These are phyloP conservation scores for Yarrowia sp. DNA, from an alignment of 805 yeast species.

Conservation along the genomic window DNA sequence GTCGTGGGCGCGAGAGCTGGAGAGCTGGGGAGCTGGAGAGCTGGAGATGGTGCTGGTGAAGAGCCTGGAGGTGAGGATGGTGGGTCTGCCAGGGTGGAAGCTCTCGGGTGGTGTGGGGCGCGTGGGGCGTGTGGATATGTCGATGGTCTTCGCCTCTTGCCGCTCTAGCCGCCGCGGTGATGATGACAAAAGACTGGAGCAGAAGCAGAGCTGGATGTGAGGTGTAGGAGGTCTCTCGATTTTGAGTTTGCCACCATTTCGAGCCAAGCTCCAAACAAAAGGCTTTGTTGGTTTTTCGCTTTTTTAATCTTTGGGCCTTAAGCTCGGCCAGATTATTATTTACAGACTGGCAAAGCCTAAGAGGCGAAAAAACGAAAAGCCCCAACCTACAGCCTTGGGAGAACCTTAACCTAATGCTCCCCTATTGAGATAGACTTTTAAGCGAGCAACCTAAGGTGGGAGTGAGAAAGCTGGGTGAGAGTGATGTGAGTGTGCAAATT, in stretches of 20 bases:
- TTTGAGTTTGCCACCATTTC: conserved; percentile 23
- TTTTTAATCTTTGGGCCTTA: conserved; percentile 18
- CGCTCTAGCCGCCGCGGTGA: conserved; percentile 38
- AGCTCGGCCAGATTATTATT: conserved; percentile 32
- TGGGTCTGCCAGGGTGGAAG: too few species aligned
- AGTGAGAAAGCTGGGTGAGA: not conserved
- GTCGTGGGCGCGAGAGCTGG: too few species aligned
- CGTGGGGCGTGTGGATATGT: too few species aligned
- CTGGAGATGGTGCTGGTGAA: conserved; percentile 2
- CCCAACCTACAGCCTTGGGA: conserved; percentile 10
- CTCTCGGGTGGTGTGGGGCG: not conserved
- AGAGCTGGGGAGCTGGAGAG: too few species aligned
- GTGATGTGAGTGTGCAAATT: too few species aligned
- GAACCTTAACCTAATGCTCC: conserved; percentile 16
- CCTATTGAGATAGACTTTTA: conserved; percentile 32
- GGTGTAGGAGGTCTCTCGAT: conserved; percentile 25
- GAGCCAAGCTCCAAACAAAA: conserved; percentile 37
- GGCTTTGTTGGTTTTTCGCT: conserved; percentile 21
- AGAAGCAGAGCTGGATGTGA: conserved; percentile 21
- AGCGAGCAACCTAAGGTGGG: conserved; percentile 30
- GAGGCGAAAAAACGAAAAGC: conserved; percentile 3
- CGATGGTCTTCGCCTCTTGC: conserved; percentile 21
- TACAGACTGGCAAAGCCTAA: conserved; percentile 13
- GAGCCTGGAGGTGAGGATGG: not conserved
- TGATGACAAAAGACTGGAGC: conserved; percentile 32